Conservation (phyloP, 345 rosid species). For the Populus ilicifolia region DNA sequence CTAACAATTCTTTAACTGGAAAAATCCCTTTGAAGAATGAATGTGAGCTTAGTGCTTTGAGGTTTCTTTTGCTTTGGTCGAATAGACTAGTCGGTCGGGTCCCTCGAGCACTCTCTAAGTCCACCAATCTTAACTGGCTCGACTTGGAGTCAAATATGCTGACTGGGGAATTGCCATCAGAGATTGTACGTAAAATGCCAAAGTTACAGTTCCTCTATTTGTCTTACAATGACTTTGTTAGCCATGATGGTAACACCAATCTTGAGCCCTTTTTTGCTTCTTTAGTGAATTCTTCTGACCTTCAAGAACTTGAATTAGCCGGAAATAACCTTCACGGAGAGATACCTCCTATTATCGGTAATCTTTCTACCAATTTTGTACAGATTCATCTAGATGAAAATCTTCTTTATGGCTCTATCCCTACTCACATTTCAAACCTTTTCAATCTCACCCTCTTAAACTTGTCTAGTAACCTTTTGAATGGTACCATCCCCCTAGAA, state of each 20-base stretch:
- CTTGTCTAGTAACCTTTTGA: conserved; percentile 75
- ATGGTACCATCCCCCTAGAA: conserved; percentile 62
- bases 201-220: conserved; percentile 69
- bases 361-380: conserved; percentile 62
- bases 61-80: conserved; percentile 78
- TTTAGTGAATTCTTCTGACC: conserved; percentile 48
- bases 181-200: conserved; percentile 52
- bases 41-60: conserved; percentile 50
- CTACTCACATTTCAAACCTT: conserved; percentile 69
- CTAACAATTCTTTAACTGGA: conserved; percentile 72
- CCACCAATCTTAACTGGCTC: conserved; percentile 69
- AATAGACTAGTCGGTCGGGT: conserved; percentile 53
- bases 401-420: conserved; percentile 65
- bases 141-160: conserved; percentile 72
- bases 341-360: conserved; percentile 57
- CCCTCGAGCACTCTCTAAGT: conserved; percentile 61
- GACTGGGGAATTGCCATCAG: conserved; percentile 68
- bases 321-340: conserved; percentile 69
- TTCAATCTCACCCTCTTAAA: conserved; percentile 68
- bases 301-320: conserved; percentile 73
- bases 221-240: conserved; percentile 65
- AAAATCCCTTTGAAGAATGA: conserved; percentile 47
- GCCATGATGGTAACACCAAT: conserved; percentile 70
- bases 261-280: conserved; percentile 72
- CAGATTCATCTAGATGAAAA: conserved; percentile 78